phyloP scores from a whole-genome alignment of 352 stramenopile species.

The Pythium sp. region DNA sequence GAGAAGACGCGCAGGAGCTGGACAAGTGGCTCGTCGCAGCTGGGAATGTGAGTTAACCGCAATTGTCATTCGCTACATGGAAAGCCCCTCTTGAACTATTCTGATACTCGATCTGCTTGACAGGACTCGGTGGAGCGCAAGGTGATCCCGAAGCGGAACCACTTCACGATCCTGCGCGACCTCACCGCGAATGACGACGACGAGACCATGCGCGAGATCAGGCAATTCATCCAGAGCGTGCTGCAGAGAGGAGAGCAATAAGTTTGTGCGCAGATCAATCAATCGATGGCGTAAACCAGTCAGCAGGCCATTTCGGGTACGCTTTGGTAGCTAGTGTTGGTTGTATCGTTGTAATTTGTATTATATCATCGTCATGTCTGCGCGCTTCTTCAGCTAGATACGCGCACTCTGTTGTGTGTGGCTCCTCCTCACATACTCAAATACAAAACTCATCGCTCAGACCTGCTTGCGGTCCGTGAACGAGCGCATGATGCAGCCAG shows the following conservation, averaged over 20 bases:
- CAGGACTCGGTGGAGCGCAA: slow-evolving; percentile 42
- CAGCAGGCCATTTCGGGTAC: neutral
- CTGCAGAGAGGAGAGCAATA: neutral
- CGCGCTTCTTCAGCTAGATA: neutral
- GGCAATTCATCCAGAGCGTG: slow-evolving; percentile 34
- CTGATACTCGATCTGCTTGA: slow-evolving; percentile 5
- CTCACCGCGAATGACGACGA: slow-evolving; percentile 35
- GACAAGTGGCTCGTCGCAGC: slow-evolving; percentile 49
- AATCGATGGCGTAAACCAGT: neutral
- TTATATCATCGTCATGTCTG: neutral
- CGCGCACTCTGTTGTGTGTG: neutral
- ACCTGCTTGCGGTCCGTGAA: slow-evolving; percentile 88
- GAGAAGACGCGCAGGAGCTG: slow-evolving; percentile 64
- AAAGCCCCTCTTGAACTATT: neutral
- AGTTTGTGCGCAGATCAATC: neutral
- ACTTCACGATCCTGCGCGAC: slow-evolving; percentile 73
- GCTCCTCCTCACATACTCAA: neutral
- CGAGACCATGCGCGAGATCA: slow-evolving; percentile 46
- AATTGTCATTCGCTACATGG: neutral
- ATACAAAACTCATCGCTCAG: slow-evolving; percentile 26
- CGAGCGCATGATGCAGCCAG: slow-evolving; percentile 84
- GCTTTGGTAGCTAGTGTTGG: neutral
- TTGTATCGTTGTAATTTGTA: neutral
- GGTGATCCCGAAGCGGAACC: slow-evolving; percentile 50
- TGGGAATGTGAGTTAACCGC: slow-evolving; percentile 43